Conservation (phyloP, 495 filamentous ascomycete genomes). For the Amphirosellinia nigrospora region DNA sequence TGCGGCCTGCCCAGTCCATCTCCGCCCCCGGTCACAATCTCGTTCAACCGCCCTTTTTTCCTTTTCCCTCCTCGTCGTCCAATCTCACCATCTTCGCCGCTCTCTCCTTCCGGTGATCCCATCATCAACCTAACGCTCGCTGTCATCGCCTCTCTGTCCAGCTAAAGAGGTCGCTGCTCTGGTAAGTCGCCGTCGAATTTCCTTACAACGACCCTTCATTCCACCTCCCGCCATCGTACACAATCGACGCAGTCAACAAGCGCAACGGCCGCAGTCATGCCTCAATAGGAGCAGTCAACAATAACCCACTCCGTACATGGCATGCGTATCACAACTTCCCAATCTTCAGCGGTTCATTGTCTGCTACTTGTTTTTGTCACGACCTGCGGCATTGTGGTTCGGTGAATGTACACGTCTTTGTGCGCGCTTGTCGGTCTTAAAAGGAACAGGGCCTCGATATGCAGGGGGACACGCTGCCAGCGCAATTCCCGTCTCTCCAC, state of each 20-base stretch:
- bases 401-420: conserved; percentile 13
- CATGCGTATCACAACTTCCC: neutral
- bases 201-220: conserved; percentile 8
- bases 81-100: conserved; percentile 35
- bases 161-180: conserved; percentile 30
- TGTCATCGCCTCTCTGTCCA: conserved; percentile 28
- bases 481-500: neutral
- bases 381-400: conserved; percentile 11
- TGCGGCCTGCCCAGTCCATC: conserved; percentile 27
- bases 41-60: conserved; percentile 36
- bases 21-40: conserved; percentile 36
- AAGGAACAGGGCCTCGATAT: neutral
- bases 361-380: conserved; percentile 1
- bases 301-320: conserved; percentile 5
- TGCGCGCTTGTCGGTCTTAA: neutral
- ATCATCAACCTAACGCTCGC: conserved; percentile 34
- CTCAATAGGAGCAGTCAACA: neutral
- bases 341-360: conserved; percentile 1
- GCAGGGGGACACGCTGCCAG: neutral
- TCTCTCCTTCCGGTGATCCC: conserved; percentile 36
- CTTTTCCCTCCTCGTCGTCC: conserved; percentile 38
- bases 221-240: neutral
- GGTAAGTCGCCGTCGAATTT: conserved; percentile 34
- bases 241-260: conserved; percentile 2
- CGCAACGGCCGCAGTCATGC: conserved; percentile 10